Evolutionary conservation across 1,284 basidiomycete species (phyloP).

Genomic region (Leccinum griseonigrum): DNA sequence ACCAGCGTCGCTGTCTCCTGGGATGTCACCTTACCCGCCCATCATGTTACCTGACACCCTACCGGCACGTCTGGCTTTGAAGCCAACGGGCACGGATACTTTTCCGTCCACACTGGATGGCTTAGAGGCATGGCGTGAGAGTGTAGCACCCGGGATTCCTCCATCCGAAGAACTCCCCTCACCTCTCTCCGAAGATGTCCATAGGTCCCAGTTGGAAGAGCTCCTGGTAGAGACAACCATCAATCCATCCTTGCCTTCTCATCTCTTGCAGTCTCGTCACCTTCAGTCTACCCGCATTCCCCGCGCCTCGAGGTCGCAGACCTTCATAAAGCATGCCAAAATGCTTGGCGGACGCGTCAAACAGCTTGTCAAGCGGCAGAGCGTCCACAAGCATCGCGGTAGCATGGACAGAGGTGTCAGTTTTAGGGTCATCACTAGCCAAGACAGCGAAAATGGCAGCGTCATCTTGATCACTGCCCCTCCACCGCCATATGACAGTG

Average conservation of each 20-base stretch:
- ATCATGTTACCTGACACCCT: conserved; percentile 15
- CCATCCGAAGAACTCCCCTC: conserved; percentile 17
- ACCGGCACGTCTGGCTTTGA: conserved; percentile 18
- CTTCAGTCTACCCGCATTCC: neutral
- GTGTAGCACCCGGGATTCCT: conserved; percentile 18
- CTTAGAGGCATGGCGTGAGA: conserved; percentile 32
- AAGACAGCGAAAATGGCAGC: conserved; percentile 32
- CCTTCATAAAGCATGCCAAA: conserved; percentile 29
- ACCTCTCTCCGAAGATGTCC: conserved; percentile 13
- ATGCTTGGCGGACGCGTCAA: conserved; percentile 28
- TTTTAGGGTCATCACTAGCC: conserved; percentile 20
- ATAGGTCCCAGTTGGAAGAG: conserved; percentile 8
- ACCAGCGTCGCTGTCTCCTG: conserved; percentile 14
- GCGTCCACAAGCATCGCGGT: conserved; percentile 6
- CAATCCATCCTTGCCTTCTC: conserved; percentile 7
- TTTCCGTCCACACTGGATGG: conserved; percentile 31
- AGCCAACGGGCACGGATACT: conserved; percentile 29
- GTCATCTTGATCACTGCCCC: conserved; percentile 32
- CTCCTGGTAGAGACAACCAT: conserved; percentile 6
- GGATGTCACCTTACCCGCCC: conserved; percentile 10
- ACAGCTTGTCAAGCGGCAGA: conserved; percentile 21
- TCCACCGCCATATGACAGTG: conserved; percentile 24
- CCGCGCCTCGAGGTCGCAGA: conserved; percentile 15
- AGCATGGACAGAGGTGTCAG: conserved; percentile 23
- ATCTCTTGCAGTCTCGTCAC: conserved; percentile 1